phyloP scores from a whole-genome alignment of 2,329 filamentous ascomycete species.

The Metarhizium guizhouense region DNA sequence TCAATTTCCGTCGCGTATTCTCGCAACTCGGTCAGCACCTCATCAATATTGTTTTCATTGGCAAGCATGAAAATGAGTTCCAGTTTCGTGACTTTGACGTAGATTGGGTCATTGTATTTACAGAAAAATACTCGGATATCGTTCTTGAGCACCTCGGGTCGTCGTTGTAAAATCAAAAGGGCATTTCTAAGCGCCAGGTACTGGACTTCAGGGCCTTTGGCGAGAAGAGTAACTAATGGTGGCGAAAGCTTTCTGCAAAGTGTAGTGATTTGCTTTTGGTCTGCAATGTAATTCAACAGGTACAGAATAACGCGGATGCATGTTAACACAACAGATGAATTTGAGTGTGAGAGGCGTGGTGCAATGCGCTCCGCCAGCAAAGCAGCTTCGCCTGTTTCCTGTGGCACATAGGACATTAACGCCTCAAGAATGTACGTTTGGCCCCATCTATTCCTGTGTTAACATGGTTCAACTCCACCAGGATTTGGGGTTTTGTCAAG shows the following conservation, averaged over 20 bases:
- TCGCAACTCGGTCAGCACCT: conserved; percentile 85
- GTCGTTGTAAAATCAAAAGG: conserved; percentile 81
- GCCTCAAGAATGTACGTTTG: conserved; percentile 98
- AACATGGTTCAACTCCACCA: background rate
- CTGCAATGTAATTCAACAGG: conserved; percentile 96
- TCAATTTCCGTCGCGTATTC: conserved; percentile 99
- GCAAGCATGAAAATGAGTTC: conserved; percentile 99
- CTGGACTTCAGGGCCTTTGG: conserved; percentile 96
- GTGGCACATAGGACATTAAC: conserved; percentile 93
- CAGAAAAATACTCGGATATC: conserved; percentile 99
- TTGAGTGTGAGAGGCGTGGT: conserved; percentile 92
- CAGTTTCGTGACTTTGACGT: conserved; percentile 97
- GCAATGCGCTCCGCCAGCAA: conserved; percentile 88
- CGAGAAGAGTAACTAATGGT: conserved; percentile 85
- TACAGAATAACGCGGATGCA: conserved; percentile 96
- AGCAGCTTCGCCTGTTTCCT: conserved; percentile 79
- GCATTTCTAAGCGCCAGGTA: conserved; percentile 93
- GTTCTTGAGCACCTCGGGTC: conserved; percentile 88
- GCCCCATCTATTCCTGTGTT: conserved; percentile 65
- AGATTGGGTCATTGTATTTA: conserved; percentile 99
- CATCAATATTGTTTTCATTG: conserved; percentile 87
- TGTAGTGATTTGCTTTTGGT: conserved; percentile 77
- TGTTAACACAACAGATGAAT: conserved; percentile 91
- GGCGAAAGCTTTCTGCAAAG: conserved; percentile 91
- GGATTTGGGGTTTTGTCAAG: background rate